Base-by-base conservation (phyloP, 441 rosid genomes). In the Capsella rubella region DNA sequence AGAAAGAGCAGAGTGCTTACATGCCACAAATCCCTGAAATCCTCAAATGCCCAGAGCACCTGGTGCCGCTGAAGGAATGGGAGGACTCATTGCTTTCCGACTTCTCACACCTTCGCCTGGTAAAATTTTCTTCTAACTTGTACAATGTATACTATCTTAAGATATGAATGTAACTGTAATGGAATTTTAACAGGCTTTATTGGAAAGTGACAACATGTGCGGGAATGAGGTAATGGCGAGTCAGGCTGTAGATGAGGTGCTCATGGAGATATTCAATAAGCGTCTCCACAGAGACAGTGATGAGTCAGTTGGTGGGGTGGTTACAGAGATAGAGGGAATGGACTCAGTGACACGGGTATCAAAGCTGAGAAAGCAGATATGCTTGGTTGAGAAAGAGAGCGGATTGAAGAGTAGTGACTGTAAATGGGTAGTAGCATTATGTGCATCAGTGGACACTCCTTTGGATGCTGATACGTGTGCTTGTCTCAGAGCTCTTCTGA, bases 21-120 rank as follows among this genome's bases (percentile, higher is more conserved):
- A 89, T 92, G 97, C 99, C 97, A 53, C 87, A 83, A 71, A 89
- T 94, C 72, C 90, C 95, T 47, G 97, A 87, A 72, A 92, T 92
- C 76, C 84, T 87, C 52, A 70, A 72, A 59, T 89, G 97, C 42
- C 91, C 93, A 14, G 86, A 85, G 35, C 85, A 84, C 79, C 57
- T 90, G 62, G 67, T 84, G 71, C 91, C 96, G 3, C 50, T 69
- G 54, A 89, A 86, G 81, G 82, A 86, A 77, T 90, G 97, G 97
- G 97, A 92, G 84, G 89, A 89, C 57, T 84, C 77, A 34, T 90
- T 92, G 81, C 97, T 94, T 77, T 82, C 81, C 34, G 96, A 94
- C 70, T 89, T 92, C 77, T 83, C 83, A 13, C 73, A 86, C 84
- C 86, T 94, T 59, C 85, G 92, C 51, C 74, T 45, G 93, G 95